Evolutionary conservation across 805 yeast species (phyloP), one percentile per base, ranked within the genome.

Genomic region (Tetrapisispora pingtungensis): DNA sequence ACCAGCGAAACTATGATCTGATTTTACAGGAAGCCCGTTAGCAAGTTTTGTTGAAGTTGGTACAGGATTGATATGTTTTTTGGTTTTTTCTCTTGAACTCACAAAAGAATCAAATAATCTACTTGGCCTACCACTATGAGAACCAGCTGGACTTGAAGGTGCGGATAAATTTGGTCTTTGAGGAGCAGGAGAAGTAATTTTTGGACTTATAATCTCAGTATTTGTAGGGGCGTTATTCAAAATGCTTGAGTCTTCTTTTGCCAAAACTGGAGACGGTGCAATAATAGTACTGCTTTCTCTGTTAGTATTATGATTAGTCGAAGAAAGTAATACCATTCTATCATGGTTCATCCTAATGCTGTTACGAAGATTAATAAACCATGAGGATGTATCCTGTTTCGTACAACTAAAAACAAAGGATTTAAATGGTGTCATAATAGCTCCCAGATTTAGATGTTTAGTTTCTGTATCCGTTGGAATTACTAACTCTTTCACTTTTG

Each of bases 351-450:
- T 65, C 13, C 60, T 57, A 42, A 76, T 71, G 2, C 81, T 66
- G 46, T 67, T 71, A 5, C 73, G 75, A 17, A 80, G 59, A 0
- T 74, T 58, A 32, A 68, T 70, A 1, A 84, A 74, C 90, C 90
- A 83, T 17, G 65, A 56, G 13, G 69, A 62, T 0, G 77, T 66
- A 32, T 76, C 81, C 33, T 57, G 60, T 44, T 70, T 72, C 34
- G 75, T 75, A 10, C 74, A 77, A 51, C 78, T 80, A 57, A 79
- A 74, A 4, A 74, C 68, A 51, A 80, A 73, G 0, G 85, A 71
- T 13, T 74, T 67, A 26, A 62, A 67, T n/a, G 67, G 66, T 0
- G 85, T 77, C 47, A 71, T 73, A 30, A 81, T 71, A 2, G 41
- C 45, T 13, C 41, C 1, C 79, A 81, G 65, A 81, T 79, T 15